Percentiles rank a stretch among this genome's conserved stretches.
Conservation (phyloP, 225 moss, liverwort and hornwort species). For the Straminergon stramineum region DNA sequence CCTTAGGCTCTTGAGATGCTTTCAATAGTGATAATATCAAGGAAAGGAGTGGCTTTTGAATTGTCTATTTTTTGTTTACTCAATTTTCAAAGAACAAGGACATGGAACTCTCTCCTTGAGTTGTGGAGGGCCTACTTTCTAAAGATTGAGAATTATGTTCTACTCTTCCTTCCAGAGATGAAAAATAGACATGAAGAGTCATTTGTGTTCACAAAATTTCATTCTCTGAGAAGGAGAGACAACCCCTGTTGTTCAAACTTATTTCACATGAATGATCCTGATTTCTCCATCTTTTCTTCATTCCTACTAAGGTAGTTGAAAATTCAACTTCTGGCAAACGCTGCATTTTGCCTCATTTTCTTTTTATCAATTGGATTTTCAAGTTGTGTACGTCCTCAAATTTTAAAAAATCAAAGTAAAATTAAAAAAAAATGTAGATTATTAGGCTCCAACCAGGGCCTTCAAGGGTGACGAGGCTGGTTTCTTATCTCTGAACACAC, state of each 20-base stretch:
- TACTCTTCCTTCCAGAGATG: accelerated
- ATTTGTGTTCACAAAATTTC: not conserved
- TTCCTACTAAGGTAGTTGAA: not conserved
- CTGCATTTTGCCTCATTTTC: not conserved
- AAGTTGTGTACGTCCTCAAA: not conserved
- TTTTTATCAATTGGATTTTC: not conserved
- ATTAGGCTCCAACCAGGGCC: not conserved
- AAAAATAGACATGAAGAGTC: not conserved
- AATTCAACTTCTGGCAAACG: not conserved
- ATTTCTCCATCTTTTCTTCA: not conserved
- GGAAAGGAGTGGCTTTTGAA: not conserved
- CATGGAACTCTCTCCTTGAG: no score
- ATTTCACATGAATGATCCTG: not conserved
- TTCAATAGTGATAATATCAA: not conserved
- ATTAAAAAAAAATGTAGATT: not conserved
- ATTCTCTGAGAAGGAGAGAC: not conserved
- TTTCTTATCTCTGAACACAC: not conserved
- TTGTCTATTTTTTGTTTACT: not conserved
- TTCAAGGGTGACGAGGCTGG: not conserved
- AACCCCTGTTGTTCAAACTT: not conserved
- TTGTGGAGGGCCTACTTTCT: not conserved
- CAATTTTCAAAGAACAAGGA: no score
- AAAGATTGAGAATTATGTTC: not conserved
- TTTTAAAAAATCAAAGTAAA: not conserved
- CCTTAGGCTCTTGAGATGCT: not conserved